Evolutionary conservation across 1,284 basidiomycete genomes (phyloP), one percentile per base, ranked within the genome.

Genomic region (Ustilago esculenta): DNA sequence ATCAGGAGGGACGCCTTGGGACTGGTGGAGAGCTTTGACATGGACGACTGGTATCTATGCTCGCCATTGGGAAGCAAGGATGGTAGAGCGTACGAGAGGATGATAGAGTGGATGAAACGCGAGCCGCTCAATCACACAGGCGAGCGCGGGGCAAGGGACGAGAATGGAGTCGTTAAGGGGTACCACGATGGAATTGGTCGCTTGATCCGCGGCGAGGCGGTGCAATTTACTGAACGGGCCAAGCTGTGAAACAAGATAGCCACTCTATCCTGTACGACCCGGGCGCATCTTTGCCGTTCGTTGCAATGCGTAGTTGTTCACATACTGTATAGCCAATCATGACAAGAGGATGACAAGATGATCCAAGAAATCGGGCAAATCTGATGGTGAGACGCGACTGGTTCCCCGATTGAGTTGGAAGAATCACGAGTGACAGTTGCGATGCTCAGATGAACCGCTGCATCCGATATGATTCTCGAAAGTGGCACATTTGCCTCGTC

Each of bases 31-130:
- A 69, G 66, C 37, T 71, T 67, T 25, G 74, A 76, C 52, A 60
- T 75, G 59, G 71, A 75, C 46, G 74, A 76, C 40, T 74, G 73
- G 73, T 76, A 76, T 40, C 64, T 76, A 12, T 75, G 66, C 52
- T 66, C 61, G 21, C 73, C 74, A 4, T 45, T 76, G 23, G 74
- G 66, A 11, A 58, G 54, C 44, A 72, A 60, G 34, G 73, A 75
- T 36, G 74, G 72, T 1, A 39, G 74, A 2, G 74, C 69, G 1
- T 76, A 76, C 45, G 64, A 76, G 39, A 45, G 74, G 12, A 72
- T 76, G 68, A 56, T 76, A n/a, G 73, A 73, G 25, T 76, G 72
- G 65, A 75, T 76, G 72, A 69, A 69, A 48, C 47, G 49, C n/a
- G 74, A 76, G 35, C 73, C 74, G 1, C 55, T 76, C 40, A 76